Base-by-base conservation (phyloP, 441 rosid genomes). In the Eruca vesicaria region DNA sequence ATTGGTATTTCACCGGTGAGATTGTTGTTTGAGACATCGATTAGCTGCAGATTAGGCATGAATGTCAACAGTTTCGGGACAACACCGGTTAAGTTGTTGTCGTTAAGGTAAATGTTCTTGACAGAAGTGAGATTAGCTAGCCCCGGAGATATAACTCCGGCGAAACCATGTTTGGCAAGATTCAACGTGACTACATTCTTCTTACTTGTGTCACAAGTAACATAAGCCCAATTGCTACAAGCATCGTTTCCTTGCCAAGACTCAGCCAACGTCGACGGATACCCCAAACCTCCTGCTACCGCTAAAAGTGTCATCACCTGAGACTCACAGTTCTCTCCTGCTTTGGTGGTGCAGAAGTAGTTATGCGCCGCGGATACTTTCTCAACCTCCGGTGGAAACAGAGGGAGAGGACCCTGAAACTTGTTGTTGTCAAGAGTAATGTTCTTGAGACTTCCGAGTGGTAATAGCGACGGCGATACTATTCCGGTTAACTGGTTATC, bases 21-120 rank as follows among this genome's bases (percentile, higher is more conserved):
- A 72, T 92, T 86, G 74, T 92, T 92, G 58, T 87, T 87, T 0
- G 96, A 83, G 10, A 92, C 89, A 75, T 92, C 86, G 65, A 92
- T 81, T 38, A 43, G 26, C 78, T 73, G 80, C 55, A 92, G 72
- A 35, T 64, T 75, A 10, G 86, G 2, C 82, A 92, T 65, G n/a
- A 23, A 80, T 5, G 90, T 85, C 84, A 92, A 64, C 61, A 79
- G 81, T 32, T 73, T 83, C 4, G 96, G 97, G 52, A 92, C 84
- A 1, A 68, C 31, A 4, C 96, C 96, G 0, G 86, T 84, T 74
- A 92, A 79, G 29, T 79, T 68, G 72, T 92, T 90, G 61, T 77
- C 80, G 52, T 82, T 88, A 76, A 92, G 67, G 68, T 68, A 63
- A 78, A 92, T 61, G 50, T 18, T 82, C 82, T 70, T 84, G 75